Evolutionary conservation across 768 basidiomycete species (phyloP).

Genomic region (Boletus sp.): DNA sequence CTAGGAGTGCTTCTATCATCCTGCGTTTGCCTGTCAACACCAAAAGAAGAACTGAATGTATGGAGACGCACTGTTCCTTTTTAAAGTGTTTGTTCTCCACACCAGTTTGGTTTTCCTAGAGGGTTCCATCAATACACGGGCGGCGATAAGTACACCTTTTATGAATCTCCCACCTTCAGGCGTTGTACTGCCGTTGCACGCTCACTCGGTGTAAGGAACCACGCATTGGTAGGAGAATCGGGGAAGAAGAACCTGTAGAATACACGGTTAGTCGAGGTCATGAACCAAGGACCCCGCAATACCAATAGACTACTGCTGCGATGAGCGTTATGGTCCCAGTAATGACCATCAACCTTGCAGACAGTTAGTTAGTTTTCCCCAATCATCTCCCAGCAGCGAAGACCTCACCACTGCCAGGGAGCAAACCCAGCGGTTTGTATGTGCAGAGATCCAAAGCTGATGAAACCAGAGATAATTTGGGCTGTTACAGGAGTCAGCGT

Average conservation of each 20-base stretch:
- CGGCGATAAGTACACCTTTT: not conserved
- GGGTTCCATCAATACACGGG: not conserved
- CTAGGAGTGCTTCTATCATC: slow-evolving; percentile 62
- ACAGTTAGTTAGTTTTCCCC: not conserved
- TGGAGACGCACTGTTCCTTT: slow-evolving; percentile 60
- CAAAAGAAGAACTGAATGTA: not conserved
- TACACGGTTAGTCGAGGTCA: not conserved
- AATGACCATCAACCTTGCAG: slow-evolving; percentile 62
- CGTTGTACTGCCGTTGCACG: slow-evolving; percentile 59
- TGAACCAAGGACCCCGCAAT: not conserved
- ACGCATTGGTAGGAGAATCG: slow-evolving; percentile 69
- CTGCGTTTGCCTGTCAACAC: slow-evolving; percentile 30
- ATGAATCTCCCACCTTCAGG: slow-evolving; percentile 47
- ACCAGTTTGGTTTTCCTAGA: slow-evolving; percentile 71
- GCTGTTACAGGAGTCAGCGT: slow-evolving; percentile 37
- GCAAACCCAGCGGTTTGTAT: slow-evolving; percentile 54
- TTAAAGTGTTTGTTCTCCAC: slow-evolving; percentile 82
- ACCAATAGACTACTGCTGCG: slow-evolving; percentile 56
- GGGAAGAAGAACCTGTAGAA: slow-evolving; percentile 60
- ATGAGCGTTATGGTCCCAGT: slow-evolving; percentile 58
- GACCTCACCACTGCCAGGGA: slow-evolving; percentile 66
- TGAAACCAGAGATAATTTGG: slow-evolving; percentile 67
- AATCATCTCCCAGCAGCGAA: not conserved
- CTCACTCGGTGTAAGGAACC: slow-evolving; percentile 70
- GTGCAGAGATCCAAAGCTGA: slow-evolving; percentile 63